These are phyloP conservation scores for Naganishia randhawae DNA, from an alignment of 768 basidiomycete species.

Conservation along the genomic window DNA sequence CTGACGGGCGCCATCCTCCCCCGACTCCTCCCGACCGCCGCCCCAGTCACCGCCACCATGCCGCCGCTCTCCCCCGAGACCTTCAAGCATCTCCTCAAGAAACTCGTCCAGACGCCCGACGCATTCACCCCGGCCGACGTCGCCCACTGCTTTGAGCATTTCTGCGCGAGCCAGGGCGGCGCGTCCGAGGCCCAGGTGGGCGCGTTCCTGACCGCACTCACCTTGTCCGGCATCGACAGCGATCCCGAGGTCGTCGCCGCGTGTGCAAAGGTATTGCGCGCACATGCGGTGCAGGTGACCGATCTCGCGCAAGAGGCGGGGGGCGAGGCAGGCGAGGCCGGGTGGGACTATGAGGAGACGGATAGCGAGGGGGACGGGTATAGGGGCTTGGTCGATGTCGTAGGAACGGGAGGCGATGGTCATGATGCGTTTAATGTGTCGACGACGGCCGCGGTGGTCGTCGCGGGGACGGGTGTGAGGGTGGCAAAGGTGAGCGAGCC, in stretches of 20 bases:
- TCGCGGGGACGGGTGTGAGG: constrained; percentile 82
- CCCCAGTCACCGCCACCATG: background rate
- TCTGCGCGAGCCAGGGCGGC: constrained; percentile 38
- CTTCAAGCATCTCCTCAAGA: constrained; percentile 72
- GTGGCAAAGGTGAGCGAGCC: constrained; percentile 76
- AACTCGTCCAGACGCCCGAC: constrained; percentile 56
- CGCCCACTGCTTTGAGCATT: constrained; percentile 65
- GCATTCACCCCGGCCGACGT: constrained; percentile 61
- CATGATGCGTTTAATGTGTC: constrained; percentile 96
- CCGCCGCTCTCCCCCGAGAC: constrained; percentile 59
- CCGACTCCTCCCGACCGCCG: background rate
- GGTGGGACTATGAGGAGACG: constrained; percentile 46
- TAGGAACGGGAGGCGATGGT: constrained; percentile 92
- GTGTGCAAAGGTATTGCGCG: constrained; percentile 69
- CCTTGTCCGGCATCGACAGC: constrained; percentile 71
- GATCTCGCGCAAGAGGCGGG: background rate
- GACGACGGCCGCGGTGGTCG: constrained; percentile 87
- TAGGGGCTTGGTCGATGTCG: constrained; percentile 64
- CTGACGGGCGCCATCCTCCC: background rate
- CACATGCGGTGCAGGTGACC: constrained; percentile 57
- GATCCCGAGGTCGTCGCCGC: constrained; percentile 72
- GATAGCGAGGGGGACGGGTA: constrained; percentile 48
- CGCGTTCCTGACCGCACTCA: constrained; percentile 81
- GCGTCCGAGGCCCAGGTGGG: constrained; percentile 64
- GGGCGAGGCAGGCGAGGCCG: constrained; percentile 30